A percentile compares a stretch with the other conserved stretches of the same genome.
Evolutionary conservation across 768 basidiomycete species (phyloP).

Genomic region (Leccinellum luteum): DNA sequence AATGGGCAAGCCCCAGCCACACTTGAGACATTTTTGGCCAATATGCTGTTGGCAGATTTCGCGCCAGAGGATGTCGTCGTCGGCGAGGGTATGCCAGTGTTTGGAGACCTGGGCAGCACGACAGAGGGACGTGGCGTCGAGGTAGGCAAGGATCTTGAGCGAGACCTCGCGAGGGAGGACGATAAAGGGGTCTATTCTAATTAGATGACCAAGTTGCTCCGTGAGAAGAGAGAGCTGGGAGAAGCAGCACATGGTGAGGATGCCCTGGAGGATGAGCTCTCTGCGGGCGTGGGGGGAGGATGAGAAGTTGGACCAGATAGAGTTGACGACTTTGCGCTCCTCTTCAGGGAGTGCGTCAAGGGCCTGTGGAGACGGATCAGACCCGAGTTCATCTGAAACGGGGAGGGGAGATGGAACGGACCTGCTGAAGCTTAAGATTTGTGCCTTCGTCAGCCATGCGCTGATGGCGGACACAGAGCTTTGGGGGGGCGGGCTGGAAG

Average conservation of each 20-base stretch:
- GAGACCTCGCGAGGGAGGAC: constrained; percentile 88
- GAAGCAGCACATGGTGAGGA: constrained; percentile 99
- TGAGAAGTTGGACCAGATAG: constrained; percentile 96
- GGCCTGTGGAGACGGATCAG: constrained; percentile 51
- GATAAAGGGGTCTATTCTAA: constrained; percentile 92
- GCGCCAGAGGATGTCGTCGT: constrained; percentile 94
- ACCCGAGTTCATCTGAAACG: neutral
- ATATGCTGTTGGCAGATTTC: constrained; percentile 99
- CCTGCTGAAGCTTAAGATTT: constrained; percentile 88
- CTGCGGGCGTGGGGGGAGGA: constrained; percentile 89
- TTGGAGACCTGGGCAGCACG: constrained; percentile 89
- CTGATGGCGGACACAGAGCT: constrained; percentile 90
- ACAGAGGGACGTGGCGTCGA: constrained; percentile 91
- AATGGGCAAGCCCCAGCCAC: constrained; percentile 95
- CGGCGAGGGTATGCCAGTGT: constrained; percentile 84
- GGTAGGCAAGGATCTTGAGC: constrained; percentile 81
- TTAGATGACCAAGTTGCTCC: constrained; percentile 86
- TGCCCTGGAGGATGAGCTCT: constrained; percentile 91
- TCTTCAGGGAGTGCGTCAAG: constrained; percentile 83
- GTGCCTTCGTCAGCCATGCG: constrained; percentile 96
- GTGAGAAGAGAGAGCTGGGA: constrained; percentile 95
- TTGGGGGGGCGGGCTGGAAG: constrained; percentile 42
- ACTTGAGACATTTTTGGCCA: constrained; percentile 93
- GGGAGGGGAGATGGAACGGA: constrained; percentile 27
- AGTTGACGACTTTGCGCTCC: constrained; percentile 85